Base-by-base conservation (phyloP, 495 filamentous ascomycete genomes). In the Penicillium manginii region DNA sequence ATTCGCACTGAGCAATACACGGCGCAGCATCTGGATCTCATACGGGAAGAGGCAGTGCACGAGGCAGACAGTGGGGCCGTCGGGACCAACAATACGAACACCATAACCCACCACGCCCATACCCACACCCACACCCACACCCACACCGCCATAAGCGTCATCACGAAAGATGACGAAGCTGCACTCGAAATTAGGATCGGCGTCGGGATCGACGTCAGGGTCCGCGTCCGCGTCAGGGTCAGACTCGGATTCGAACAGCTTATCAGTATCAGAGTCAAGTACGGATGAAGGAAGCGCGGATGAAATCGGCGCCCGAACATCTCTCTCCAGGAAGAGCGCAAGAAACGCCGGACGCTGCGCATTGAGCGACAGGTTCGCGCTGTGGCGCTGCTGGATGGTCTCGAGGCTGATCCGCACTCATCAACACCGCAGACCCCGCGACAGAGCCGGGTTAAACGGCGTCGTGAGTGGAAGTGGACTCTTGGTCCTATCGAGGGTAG, bases 401-500 rank as follows among this genome's bases (percentile, higher is more conserved):
- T 79, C 1, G 68, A 73, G 12, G 59, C 64, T 8, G 62, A 67
- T 21, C 46, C 55, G 11, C 66, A 70, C 58, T 69, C 67, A 49
- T 70, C 71, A 7, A 79, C 72, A 40, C 80, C 83, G 1, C 76
- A 77, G 37, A 84, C 80, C 9, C 81, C 83, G 4, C 72, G 77
- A 4, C 78, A 79, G 21, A 73, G 70, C 22, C 77, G 81, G 2
- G 66, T 65, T 54, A 85, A 84, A 54, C 78, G 80, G 21, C 75
- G 79, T 4, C 66, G 83, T 18, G 78, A 83, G 64, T 86, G 84
- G 84, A 68, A 72, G 50, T 86, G 84, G 84, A 86, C 84, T 3
- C 62, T 86, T 15, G 82, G 75, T 0, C 78, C 83, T 7, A 21
- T 76, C 4, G 57, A 71, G 3, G 21, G 26, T 39, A 37, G 57